These are phyloP conservation scores for Moricandia moricandioides DNA, from an alignment of 345 rosid genomes.

Conservation along the genomic window DNA sequence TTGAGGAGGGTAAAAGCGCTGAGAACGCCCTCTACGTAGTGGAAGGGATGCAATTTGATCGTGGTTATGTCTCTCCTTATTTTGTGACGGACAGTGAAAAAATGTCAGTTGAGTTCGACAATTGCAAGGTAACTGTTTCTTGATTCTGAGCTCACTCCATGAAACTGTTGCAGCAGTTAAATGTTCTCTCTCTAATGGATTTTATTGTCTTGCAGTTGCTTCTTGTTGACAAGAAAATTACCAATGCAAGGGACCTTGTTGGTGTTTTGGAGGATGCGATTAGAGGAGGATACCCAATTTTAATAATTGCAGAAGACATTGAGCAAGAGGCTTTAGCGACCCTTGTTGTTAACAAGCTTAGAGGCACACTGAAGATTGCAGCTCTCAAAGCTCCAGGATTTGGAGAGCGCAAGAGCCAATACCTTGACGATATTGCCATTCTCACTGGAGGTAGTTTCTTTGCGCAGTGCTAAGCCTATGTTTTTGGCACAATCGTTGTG, in stretches of 20 bases:
- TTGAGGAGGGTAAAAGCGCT: conserved; percentile 98
- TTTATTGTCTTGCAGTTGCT: conserved; percentile 59
- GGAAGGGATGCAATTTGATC: conserved; percentile 99
- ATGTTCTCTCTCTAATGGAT: background rate
- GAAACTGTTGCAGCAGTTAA: background rate
- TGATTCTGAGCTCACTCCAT: background rate
- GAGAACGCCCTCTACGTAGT: conserved; percentile 95
- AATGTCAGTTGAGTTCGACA: conserved; percentile 94
- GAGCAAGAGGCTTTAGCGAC: conserved; percentile 98
- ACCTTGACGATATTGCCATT: conserved; percentile 96
- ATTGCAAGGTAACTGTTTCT: conserved; percentile 76
- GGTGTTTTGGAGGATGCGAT: conserved; percentile 87
- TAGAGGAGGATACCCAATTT: conserved; percentile 67
- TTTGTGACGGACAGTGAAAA: conserved; percentile 96
- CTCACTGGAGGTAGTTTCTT: conserved; percentile 60
- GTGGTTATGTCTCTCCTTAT: conserved; percentile 97
- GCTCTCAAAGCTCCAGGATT: conserved; percentile 98
- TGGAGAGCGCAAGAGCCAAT: conserved; percentile 94
- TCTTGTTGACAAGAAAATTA: conserved; percentile 94
- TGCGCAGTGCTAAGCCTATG: background rate
- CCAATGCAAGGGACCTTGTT: conserved; percentile 92
- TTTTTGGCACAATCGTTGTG: background rate
- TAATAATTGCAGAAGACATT: conserved; percentile 89
- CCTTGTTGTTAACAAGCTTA: conserved; percentile 90
- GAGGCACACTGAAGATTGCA: conserved; percentile 91